Percentiles rank a stretch among this genome's conserved stretches.
Conservation (phyloP, 192 early-diverging fungal genomes). For the Pilaira anomala region DNA sequence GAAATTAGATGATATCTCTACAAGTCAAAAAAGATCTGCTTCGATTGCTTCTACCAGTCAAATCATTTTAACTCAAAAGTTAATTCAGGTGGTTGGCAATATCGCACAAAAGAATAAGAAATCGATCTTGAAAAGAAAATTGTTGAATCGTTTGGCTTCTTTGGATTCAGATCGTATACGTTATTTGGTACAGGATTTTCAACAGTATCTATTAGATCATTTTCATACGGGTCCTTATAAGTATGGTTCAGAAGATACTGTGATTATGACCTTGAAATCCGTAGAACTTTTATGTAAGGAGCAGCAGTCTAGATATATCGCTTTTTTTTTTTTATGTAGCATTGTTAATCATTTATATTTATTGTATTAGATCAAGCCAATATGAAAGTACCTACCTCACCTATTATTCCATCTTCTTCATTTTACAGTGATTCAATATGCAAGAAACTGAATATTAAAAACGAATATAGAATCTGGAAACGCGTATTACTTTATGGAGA, state of each 20-base stretch:
- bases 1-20: not conserved
- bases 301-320: not conserved
- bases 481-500: constrained; percentile 44
- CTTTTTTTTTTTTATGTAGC: not conserved
- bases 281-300: constrained; percentile 11
- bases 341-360: not conserved
- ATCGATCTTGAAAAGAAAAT: not conserved
- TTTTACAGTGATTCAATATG: constrained; percentile 32
- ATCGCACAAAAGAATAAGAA: constrained; percentile 7
- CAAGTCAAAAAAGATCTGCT: not conserved
- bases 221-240: constrained; percentile 37
- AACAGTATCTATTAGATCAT: constrained; percentile 31
- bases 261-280: constrained; percentile 27
- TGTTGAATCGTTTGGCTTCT: not conserved
- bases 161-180: not conserved
- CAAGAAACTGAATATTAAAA: constrained; percentile 65
- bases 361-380: constrained; percentile 3
- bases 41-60: constrained; percentile 1
- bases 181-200: constrained; percentile 19
- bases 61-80: constrained; percentile 11
- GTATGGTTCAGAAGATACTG: constrained; percentile 29
- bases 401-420: not conserved
- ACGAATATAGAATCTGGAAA: constrained; percentile 74
- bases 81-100: constrained; percentile 12
- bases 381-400: not conserved